phyloP scores from a whole-genome alignment of 495 filamentous ascomycete species.

The Massariosphaeria phaeospora region DNA sequence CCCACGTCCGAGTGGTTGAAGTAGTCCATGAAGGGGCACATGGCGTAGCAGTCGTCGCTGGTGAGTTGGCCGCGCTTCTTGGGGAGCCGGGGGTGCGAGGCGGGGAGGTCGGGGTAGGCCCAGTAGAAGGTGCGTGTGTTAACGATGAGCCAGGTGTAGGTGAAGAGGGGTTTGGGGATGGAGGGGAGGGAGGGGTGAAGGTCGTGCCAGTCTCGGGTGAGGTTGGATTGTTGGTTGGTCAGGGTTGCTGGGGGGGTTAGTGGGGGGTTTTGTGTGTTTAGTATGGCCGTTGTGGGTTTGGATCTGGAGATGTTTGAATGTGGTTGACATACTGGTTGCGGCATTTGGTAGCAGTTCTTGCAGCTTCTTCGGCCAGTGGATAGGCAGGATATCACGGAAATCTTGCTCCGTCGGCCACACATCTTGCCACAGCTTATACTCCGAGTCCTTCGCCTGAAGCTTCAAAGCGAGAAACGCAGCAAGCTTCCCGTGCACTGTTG shows the following conservation, averaged over 20 bases:
- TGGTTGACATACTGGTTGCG: constrained; percentile 17
- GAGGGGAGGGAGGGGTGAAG: constrained; percentile 7
- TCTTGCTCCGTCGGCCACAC: constrained; percentile 26
- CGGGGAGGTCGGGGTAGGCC: constrained; percentile 46
- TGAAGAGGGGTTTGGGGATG: constrained; percentile 44
- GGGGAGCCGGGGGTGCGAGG: constrained; percentile 39
- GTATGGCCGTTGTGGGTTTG: not conserved
- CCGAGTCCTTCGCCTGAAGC: constrained; percentile 1
- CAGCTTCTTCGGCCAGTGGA: constrained; percentile 21
- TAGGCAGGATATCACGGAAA: constrained; percentile 23
- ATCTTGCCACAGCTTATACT: constrained; percentile 21
- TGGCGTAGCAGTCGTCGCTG: constrained; percentile 68
- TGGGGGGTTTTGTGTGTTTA: not conserved
- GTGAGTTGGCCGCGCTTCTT: constrained; percentile 47
- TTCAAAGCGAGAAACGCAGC: constrained; percentile 18
- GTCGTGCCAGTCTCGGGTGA: constrained; percentile 39
- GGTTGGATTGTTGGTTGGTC: constrained; percentile 55
- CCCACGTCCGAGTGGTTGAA: constrained; percentile 72
- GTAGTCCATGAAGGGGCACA: constrained; percentile 82
- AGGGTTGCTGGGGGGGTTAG: constrained; percentile 46
- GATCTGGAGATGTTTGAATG: not conserved
- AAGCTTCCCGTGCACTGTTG: constrained; percentile 24
- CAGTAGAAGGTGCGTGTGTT: constrained; percentile 78
- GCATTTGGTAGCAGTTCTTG: constrained; percentile 21
- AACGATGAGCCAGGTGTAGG: constrained; percentile 73